Evolutionary conservation across 129 eudicot genomes (phyloP), one percentile per base, ranked within the genome.

Genomic region (Sambucus nigra): DNA sequence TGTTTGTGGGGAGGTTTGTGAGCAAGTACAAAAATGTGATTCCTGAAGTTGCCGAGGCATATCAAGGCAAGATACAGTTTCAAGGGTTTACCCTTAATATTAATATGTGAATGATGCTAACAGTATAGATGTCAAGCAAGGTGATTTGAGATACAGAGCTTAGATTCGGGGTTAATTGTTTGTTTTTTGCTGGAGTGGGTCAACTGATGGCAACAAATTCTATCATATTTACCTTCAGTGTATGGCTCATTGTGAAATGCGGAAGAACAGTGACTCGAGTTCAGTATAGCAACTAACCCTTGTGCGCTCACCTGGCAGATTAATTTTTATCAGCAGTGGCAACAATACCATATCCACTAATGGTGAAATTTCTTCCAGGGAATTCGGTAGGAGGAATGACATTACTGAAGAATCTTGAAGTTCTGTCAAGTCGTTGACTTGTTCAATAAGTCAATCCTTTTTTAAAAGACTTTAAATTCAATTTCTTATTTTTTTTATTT

Each of bases 41-140:
- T 10, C 61, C 61, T 10, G 61, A 55, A 33, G 48, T 55, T 55
- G 47, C 35, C 22, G 47, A 33, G 24, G 47, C 47, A 11, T 32
- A 55, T 55, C 47, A 21, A 38, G 48, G 61, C 29, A 38, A 55
- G 47, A 33, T 35, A 4, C 28, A 18, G 28, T 16, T 55, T 55
- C 12, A 55, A 35, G 61, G 61, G 47, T 55, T 55, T 32, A 5
- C 59, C 59, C 22, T 51, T 29, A 5, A 6, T 24, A 24, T n/a
- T 24, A 51, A 51, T 22, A 26, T n/a, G 17, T 51, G 56, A 51
- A 14, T 51, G 52, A 15, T 19, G 5, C 5, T 47, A 47, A 47
- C 12, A 4, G 5, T 47, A 47, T 19, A 14, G 12, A 35, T 35
- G 6, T 35, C 0, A 5, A 40, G 46, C n/a, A 14, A 1, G 46